Evolutionary conservation across 2,329 filamentous ascomycete species (phyloP).

Genomic region (Diaporthe citri): DNA sequence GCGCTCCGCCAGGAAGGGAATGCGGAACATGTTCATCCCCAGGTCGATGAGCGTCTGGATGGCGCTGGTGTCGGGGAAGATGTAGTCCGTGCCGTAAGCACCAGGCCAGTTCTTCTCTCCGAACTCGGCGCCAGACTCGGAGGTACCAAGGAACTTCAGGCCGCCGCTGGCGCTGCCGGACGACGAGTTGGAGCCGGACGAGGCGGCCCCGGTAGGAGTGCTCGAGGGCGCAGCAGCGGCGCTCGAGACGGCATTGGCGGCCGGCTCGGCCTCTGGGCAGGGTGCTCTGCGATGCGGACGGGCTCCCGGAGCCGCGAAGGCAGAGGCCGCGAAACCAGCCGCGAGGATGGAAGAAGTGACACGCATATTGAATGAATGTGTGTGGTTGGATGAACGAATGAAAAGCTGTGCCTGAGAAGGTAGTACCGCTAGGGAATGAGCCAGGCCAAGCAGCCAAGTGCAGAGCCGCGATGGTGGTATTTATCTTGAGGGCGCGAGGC

Average conservation of each 20-base stretch:
- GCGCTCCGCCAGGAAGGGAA: slow-evolving; percentile 39
- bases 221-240: not conserved
- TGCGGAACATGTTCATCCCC: slow-evolving; percentile 50
- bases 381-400: not conserved
- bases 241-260: not conserved
- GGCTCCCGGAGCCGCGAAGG: slow-evolving; percentile 36
- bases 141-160: slow-evolving; percentile 50
- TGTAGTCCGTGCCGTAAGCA: slow-evolving; percentile 70
- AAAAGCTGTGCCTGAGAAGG: slow-evolving; percentile 1
- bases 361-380: slow-evolving; percentile 38
- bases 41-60: slow-evolving; percentile 64
- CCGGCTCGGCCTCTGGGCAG: slow-evolving; percentile 3
- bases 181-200: slow-evolving; percentile 35
- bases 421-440: not conserved
- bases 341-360: slow-evolving; percentile 40
- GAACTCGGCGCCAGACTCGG: slow-evolving; percentile 72
- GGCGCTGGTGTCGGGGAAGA: slow-evolving; percentile 66
- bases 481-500: slow-evolving; percentile 4
- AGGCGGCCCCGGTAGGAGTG: slow-evolving; percentile 25
- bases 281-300: slow-evolving; percentile 13
- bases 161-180: slow-evolving; percentile 14
- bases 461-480: slow-evolving; percentile 14
- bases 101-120: slow-evolving; percentile 70
- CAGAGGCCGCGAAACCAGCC: slow-evolving; percentile 41
- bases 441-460: not conserved